phyloP scores from a whole-genome alignment of 2,329 filamentous ascomycete genomes.

The Bipolaris oryzae region DNA sequence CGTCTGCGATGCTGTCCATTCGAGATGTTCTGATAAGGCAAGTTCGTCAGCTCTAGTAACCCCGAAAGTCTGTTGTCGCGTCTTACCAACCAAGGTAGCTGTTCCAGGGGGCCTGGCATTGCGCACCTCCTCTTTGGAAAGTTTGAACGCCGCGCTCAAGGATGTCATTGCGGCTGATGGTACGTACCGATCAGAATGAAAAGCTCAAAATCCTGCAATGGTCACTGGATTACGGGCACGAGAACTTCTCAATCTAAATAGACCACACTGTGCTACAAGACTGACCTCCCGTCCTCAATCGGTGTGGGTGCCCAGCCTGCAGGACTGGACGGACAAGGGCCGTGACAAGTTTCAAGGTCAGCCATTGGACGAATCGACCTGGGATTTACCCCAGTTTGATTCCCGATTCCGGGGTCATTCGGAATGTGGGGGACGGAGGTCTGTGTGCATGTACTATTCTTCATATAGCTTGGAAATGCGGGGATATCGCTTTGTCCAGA shows the following conservation, averaged over 20 bases:
- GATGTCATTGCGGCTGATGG: conserved; percentile 37
- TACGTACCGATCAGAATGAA: background rate
- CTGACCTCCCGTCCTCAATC: background rate
- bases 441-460: background rate
- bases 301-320: background rate
- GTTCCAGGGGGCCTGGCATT: conserved; percentile 51
- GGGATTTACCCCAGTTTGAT: background rate
- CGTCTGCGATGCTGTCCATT: conserved; percentile 40
- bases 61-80: background rate
- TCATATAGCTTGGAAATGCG: background rate
- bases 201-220: background rate
- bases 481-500: background rate
- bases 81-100: conserved; percentile 47
- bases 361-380: background rate
- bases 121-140: conserved; percentile 49
- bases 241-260: conserved; percentile 10
- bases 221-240: background rate
- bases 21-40: conserved; percentile 31
- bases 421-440: background rate
- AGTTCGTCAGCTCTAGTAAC: conserved; percentile 2
- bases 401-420: background rate
- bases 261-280: background rate
- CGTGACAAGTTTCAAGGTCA: background rate
- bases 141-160: conserved; percentile 44
- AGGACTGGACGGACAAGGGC: background rate